Base-by-base conservation (phyloP, 2,329 filamentous ascomycete genomes). In the Alternaria atra region DNA sequence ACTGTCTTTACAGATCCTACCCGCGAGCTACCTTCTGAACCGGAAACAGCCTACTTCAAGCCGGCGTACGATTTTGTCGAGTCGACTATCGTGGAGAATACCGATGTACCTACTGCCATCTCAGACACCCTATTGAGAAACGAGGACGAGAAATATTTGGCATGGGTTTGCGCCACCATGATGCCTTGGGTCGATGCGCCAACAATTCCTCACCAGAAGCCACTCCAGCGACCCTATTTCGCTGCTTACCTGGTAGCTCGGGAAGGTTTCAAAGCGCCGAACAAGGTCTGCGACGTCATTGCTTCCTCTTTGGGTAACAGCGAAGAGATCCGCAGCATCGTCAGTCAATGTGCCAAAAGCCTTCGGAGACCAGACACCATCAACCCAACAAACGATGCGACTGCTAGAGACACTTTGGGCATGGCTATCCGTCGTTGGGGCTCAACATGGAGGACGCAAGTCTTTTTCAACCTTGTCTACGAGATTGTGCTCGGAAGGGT, bases 261-360 rank as follows among this genome's bases (percentile, higher is more conserved):
- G 32, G 92, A 96, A 74, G 93, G 93, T 5, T 88, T 97, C 74
- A 93, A 91, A 72, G 86, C 89, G 1, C 87, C 91, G 2, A 97
- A 93, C 74, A 95, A 90, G 74, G 81, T 93, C 5, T 87, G 86
- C 43, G 88, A 89, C 65, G 80, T 94, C 5, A 81, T 95, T 55
- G 85, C 85, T 13, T 86, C 87, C 23, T 86, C 90, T 8, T 83
- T 90, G 51, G 83, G 81, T n/a, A 84, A 93, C 66, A 83, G 86
- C 46, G 70, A 80, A 4, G 84, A 89, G 43, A 92, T 97, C n/a
- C 81, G 86, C 29, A 79, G 78, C 9, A 73, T 90, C 15, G 92
- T 92, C 69, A 77, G 82, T 53, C 66, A 72, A 39, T 75, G 81
- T 46, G 82, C 84, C 9, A 82, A 87, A 12, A 78, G 82, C 40